These are phyloP conservation scores for Globisporangium spiculum DNA, from an alignment of 352 stramenopile species.

Conservation along the genomic window DNA sequence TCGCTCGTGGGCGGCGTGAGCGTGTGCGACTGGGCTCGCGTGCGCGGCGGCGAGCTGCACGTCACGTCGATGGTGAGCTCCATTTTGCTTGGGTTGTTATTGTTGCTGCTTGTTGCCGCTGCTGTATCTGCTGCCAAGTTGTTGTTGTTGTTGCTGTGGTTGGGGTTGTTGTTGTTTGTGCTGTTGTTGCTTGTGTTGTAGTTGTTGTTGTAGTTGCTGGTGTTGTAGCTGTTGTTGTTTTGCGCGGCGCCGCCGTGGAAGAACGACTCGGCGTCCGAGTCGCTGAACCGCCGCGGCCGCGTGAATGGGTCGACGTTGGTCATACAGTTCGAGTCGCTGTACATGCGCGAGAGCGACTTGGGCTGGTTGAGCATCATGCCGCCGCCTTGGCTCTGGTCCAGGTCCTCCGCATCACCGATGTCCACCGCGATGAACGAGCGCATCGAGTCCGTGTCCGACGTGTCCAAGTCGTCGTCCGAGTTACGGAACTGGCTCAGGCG, in stretches of 20 bases:
- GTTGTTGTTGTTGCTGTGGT: neutral
- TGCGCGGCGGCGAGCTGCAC: constrained; percentile 9
- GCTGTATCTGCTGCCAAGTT: constrained; percentile 6
- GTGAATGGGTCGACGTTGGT: constrained; percentile 29
- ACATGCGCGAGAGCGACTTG: constrained; percentile 64
- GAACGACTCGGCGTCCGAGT: constrained; percentile 75
- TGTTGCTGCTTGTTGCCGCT: neutral
- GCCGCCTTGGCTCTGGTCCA: constrained; percentile 18
- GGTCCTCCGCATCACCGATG: constrained; percentile 60
- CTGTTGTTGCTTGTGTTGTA: constrained; percentile 7
- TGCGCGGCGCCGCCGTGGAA: constrained; percentile 37
- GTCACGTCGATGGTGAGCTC: constrained; percentile 21
- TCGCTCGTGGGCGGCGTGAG: constrained; percentile 3
- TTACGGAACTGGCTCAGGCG: constrained; percentile 72
- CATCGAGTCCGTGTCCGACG: constrained; percentile 70
- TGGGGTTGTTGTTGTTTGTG: neutral
- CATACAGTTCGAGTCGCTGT: constrained; percentile 63
- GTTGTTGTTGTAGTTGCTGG: neutral
- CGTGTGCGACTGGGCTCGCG: constrained; percentile 17
- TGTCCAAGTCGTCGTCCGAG: constrained; percentile 50
- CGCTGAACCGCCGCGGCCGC: constrained; percentile 74
- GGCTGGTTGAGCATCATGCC: constrained; percentile 42
- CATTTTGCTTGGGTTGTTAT: constrained; percentile 4
- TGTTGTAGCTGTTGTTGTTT: constrained; percentile 21
- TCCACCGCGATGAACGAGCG: constrained; percentile 79